Conservation (phyloP, 208 protist genomes). For the Willaertia magna region DNA sequence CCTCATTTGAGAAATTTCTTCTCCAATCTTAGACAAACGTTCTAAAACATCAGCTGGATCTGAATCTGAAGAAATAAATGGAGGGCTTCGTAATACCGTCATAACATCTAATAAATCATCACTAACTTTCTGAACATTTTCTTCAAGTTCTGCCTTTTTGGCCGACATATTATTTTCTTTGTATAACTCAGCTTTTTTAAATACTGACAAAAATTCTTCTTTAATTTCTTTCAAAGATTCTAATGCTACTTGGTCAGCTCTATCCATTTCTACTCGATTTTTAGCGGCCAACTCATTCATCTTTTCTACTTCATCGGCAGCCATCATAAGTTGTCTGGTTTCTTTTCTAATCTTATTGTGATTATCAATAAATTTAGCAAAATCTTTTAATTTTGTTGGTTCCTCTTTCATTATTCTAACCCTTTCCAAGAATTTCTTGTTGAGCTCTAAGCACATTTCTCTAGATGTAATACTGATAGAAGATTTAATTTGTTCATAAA, state of each 20-base stretch:
- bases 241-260: not conserved
- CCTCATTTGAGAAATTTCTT: slow-evolving; percentile 56
- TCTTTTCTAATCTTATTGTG: slow-evolving; percentile 7
- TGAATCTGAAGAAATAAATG: slow-evolving; percentile 58
- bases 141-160: not conserved
- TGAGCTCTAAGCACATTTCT: slow-evolving; percentile 8
- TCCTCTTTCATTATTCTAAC: slow-evolving; percentile 1
- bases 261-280: not conserved
- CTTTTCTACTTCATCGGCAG: slow-evolving; percentile 11
- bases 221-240: not conserved
- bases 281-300: not conserved
- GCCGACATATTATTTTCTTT: not conserved
- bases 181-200: not conserved
- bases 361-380: slow-evolving; percentile 10
- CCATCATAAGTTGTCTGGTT: not conserved
- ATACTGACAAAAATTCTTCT: not conserved
- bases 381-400: slow-evolving; percentile 12
- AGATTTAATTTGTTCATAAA: not conserved
- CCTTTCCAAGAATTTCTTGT: not conserved
- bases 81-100: not conserved
- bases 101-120: not conserved
- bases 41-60: slow-evolving; percentile 62
- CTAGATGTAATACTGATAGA: not conserved
- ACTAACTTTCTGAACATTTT: not conserved
- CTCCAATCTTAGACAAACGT: slow-evolving; percentile 57